phyloP scores from a whole-genome alignment of 1,284 basidiomycete species.

The Dichomitus squalens region DNA sequence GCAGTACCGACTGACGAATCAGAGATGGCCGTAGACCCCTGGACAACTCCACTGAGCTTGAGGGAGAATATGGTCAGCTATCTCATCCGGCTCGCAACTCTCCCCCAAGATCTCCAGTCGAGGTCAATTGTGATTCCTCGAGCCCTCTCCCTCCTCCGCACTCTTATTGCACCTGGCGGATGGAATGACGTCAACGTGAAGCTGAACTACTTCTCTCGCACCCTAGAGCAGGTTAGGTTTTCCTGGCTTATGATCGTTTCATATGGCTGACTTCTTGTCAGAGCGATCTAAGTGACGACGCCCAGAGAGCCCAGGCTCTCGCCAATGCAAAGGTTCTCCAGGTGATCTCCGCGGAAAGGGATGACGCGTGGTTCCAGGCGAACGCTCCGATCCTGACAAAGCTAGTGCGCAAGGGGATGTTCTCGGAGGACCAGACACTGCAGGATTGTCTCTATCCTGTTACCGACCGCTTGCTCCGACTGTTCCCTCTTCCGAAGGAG shows the following conservation, averaged over 20 bases:
- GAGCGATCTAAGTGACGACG: constrained; percentile 76
- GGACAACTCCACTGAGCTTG: constrained; percentile 80
- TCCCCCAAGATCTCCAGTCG: constrained; percentile 68
- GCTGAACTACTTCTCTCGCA: constrained; percentile 83
- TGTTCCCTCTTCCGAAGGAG: constrained; percentile 84
- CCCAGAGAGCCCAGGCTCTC: constrained; percentile 69
- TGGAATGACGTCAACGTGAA: constrained; percentile 97
- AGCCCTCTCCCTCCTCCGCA: constrained; percentile 80
- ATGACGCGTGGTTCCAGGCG: constrained; percentile 80
- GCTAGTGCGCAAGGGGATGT: constrained; percentile 87
- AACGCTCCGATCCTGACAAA: constrained; percentile 86
- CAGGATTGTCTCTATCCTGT: constrained; percentile 85
- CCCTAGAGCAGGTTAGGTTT: constrained; percentile 73
- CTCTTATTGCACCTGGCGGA: constrained; percentile 80
- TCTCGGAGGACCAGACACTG: constrained; percentile 74
- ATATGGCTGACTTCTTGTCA: constrained; percentile 28
- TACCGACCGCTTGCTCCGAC: constrained; percentile 84
- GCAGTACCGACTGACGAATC: constrained; percentile 27
- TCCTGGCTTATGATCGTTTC: neutral
- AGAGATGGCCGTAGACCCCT: constrained; percentile 34
- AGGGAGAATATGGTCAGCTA: constrained; percentile 94
- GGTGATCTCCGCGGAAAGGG: constrained; percentile 83
- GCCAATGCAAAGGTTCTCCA: constrained; percentile 91
- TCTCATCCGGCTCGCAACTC: constrained; percentile 86
- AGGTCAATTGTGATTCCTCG: constrained; percentile 72